Evolutionary conservation across 31 red algal species (phyloP).

Genomic region (Porphyra umbilicalis): DNA sequence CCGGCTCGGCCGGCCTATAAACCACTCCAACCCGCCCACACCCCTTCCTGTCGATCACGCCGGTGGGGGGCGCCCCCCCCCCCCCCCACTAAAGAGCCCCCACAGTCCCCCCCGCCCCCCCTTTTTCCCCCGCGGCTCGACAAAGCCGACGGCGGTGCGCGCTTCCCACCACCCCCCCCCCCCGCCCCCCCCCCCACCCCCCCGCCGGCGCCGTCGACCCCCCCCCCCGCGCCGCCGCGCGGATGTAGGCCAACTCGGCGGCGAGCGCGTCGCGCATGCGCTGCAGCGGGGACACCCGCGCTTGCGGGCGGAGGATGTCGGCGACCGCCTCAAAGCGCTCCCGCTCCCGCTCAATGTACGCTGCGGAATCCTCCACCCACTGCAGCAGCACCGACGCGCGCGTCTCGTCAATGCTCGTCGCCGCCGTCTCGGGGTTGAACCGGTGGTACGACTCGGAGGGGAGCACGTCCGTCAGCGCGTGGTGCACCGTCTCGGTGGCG

Average conservation of each 20-base stretch:
- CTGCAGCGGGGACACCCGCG: constrained; percentile 24
- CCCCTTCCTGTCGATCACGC: too few species aligned
- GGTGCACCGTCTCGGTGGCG: constrained; percentile 84
- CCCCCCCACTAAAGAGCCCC: background rate
- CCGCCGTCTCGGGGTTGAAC: constrained; percentile 71
- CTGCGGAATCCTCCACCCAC: constrained; percentile 52
- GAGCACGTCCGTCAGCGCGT: constrained; percentile 83
- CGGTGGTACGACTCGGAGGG: constrained; percentile 80
- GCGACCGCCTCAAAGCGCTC: constrained; percentile 64
- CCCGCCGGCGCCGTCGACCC: background rate
- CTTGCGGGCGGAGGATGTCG: constrained; percentile 50
- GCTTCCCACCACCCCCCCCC: background rate
- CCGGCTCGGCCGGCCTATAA: too few species aligned
- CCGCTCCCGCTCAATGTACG: constrained; percentile 47
- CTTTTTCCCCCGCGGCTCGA: background rate
- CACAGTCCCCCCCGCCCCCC: background rate
- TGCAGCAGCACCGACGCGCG: constrained; percentile 43
- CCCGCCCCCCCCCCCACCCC: background rate
- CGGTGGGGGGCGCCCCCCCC: background rate
- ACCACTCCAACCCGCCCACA: too few species aligned
- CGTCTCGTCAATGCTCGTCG: constrained; percentile 80
- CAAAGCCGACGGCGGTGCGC: background rate
- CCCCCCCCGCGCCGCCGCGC: constrained; percentile 16
- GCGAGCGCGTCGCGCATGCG: constrained; percentile 46
- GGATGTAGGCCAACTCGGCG: constrained; percentile 35